These are phyloP conservation scores for Gossypium raimondii DNA, from an alignment of 345 rosid genomes.

Conservation along the genomic window DNA sequence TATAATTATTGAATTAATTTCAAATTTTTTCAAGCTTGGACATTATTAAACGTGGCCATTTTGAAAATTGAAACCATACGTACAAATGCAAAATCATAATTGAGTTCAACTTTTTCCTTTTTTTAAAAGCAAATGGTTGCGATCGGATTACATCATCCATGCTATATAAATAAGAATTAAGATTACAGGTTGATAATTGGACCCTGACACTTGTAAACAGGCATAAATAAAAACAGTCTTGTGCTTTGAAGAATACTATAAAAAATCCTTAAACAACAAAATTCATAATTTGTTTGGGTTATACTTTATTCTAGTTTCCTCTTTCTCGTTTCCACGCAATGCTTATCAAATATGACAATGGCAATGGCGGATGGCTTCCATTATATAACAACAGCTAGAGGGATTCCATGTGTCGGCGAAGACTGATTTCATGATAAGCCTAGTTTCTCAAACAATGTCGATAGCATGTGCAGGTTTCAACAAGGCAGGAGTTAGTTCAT, in stretches of 20 bases:
- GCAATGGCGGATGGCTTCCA: neutral
- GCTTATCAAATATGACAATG: neutral
- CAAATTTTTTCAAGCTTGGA: neutral
- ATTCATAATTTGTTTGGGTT: neutral
- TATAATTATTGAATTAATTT: too few relatives aligned
- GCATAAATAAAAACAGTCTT: too few relatives aligned
- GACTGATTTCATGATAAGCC: neutral
- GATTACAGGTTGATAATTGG: too few relatives aligned
- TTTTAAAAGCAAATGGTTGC: too few relatives aligned
- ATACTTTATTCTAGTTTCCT: neutral
- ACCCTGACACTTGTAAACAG: too few relatives aligned
- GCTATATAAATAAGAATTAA: too few relatives aligned
- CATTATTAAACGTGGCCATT: neutral
- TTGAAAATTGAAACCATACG: too few relatives aligned
- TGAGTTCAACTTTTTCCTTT: too few relatives aligned
- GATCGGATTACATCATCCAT: too few relatives aligned
- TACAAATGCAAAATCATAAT: neutral
- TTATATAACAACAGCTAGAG: neutral
- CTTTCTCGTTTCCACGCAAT: neutral
- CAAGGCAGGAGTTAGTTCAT: neutral
- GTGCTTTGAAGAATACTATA: neutral
- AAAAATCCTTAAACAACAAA: neutral
- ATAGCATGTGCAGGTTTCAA: neutral
- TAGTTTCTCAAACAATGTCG: neutral
- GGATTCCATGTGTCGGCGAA: neutral